These are phyloP conservation scores for Aphanomyces euteiches DNA, from an alignment of 352 stramenopile genomes.

Conservation along the genomic window DNA sequence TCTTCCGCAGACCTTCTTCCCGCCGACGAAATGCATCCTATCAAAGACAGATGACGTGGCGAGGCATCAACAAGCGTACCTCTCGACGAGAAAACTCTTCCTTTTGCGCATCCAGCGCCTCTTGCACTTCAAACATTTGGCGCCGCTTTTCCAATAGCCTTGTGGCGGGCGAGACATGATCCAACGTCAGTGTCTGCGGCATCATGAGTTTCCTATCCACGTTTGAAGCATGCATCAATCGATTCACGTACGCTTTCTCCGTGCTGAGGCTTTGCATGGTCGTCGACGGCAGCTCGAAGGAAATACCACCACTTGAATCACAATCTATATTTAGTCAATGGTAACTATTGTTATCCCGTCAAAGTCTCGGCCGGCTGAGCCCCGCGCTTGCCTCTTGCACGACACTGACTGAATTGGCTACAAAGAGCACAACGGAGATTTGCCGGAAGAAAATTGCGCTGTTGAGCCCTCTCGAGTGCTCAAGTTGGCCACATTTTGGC, in stretches of 20 bases:
- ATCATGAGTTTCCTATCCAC: slow-evolving; percentile 41
- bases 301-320: not conserved
- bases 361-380: no score
- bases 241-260: slow-evolving; percentile 21
- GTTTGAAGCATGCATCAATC: slow-evolving; percentile 1
- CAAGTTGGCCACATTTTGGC: no score
- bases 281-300: not conserved
- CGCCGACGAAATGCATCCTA: slow-evolving; percentile 90
- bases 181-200: slow-evolving; percentile 86
- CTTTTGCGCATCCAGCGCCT: slow-evolving; percentile 92
- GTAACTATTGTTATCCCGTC: not conserved
- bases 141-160: slow-evolving; percentile 90
- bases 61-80: slow-evolving; percentile 12
- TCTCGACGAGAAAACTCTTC: slow-evolving; percentile 88
- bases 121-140: slow-evolving; percentile 94
- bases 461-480: no score
- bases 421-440: no score
- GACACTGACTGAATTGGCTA: no score
- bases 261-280: slow-evolving; percentile 12
- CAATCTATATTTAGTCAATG: slow-evolving; percentile 3
- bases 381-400: no score
- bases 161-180: slow-evolving; percentile 91
- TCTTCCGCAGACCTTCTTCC: slow-evolving; percentile 90
- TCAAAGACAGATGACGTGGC: not conserved
- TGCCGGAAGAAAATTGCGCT: no score